Evolutionary conservation across 2,329 filamentous ascomycete species (phyloP).

Genomic region (Cladosporium velox): DNA sequence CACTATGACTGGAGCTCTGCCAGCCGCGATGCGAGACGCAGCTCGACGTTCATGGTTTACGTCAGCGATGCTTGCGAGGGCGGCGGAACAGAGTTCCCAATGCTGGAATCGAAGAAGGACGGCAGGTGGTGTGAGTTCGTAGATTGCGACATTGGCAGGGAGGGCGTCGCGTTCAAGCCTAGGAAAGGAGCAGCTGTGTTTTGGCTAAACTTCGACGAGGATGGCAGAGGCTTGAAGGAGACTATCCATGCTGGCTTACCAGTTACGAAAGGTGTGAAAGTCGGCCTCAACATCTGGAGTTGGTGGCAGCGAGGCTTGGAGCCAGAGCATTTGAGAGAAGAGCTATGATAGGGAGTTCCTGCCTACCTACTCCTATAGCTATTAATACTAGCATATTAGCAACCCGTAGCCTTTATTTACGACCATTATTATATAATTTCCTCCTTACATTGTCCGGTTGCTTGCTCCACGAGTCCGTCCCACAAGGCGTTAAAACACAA

Average conservation of each 20-base stretch:
- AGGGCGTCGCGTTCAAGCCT: constrained; percentile 60
- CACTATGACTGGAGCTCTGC: constrained; percentile 60
- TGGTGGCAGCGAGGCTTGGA: constrained; percentile 51
- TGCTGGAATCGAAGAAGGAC: constrained; percentile 43
- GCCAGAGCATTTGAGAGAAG: neutral
- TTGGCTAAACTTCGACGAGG: constrained; percentile 61
- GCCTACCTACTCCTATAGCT: neutral
- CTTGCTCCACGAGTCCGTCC: neutral
- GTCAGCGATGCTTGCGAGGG: constrained; percentile 55
- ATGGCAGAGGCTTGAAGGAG: constrained; percentile 59
- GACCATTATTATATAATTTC: too few relatives aligned
- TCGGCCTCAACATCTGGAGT: constrained; percentile 67
- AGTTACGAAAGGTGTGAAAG: constrained; percentile 57
- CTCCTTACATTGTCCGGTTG: neutral
- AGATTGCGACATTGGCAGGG: constrained; percentile 50
- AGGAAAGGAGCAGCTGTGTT: constrained; percentile 61
- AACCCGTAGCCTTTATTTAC: too few relatives aligned
- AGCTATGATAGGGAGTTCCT: neutral
- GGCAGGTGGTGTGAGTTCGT: constrained; percentile 59
- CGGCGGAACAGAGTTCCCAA: constrained; percentile 63
- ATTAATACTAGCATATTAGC: too few relatives aligned
- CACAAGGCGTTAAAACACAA: neutral
- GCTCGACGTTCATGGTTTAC: constrained; percentile 65
- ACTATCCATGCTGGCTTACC: constrained; percentile 64
- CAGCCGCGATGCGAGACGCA: constrained; percentile 39